Conservation (phyloP, 2,329 filamentous ascomycete species). For the Claviceps monticola region DNA sequence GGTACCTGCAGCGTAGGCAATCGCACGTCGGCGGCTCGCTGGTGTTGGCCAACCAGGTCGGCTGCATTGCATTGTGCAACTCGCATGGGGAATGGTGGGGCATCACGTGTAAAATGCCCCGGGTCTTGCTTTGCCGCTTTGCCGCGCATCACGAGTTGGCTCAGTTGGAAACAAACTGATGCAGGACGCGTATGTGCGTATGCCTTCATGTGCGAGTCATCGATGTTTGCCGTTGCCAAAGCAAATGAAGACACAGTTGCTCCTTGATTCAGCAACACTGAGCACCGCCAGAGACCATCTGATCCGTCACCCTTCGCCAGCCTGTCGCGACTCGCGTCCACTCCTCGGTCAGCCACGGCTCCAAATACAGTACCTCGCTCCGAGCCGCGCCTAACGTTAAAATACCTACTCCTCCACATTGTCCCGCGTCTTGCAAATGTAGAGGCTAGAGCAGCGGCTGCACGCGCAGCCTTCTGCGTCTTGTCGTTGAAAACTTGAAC, state of each 20-base stretch:
- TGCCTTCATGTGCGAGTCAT: not conserved
- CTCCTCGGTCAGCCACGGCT: not conserved
- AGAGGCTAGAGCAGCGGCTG: not conserved
- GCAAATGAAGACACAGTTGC: too few species aligned
- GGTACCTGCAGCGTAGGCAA: too few species aligned
- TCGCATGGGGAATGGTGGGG: too few species aligned
- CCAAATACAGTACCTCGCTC: too few species aligned
- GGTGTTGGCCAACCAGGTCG: too few species aligned
- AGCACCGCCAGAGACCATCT: not conserved
- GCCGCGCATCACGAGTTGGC: too few species aligned
- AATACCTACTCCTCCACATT: not conserved
- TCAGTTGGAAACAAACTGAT: not conserved
- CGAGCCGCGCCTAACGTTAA: too few species aligned
- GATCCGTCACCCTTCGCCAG: not conserved
- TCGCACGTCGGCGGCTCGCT: too few species aligned
- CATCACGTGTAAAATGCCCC: too few species aligned
- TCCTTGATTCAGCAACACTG: not conserved
- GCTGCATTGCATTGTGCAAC: too few species aligned
- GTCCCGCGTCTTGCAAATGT: not conserved
- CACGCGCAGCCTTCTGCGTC: not conserved
- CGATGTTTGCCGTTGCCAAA: not conserved
- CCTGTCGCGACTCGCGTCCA: not conserved
- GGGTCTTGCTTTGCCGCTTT: too few species aligned
- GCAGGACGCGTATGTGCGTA: not conserved
- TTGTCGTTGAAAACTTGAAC: not conserved